These are phyloP conservation scores for Botrytis fabae DNA, from an alignment of 2,329 filamentous ascomycete genomes.

Conservation along the genomic window DNA sequence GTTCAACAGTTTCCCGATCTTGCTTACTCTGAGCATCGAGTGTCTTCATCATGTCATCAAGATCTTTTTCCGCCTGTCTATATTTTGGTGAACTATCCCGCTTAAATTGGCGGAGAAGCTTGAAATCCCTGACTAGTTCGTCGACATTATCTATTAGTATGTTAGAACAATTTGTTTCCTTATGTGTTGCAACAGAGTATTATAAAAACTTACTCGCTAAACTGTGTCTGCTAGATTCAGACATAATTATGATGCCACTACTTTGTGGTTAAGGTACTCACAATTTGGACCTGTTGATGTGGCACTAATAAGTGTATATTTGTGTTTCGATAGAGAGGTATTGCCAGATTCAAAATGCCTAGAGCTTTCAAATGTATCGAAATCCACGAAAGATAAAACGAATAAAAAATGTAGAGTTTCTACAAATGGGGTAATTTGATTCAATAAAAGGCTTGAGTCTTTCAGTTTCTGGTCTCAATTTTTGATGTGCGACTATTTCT, in stretches of 20 bases:
- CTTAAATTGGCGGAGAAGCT: not conserved
- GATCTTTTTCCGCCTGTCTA: not conserved
- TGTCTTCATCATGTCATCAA: not conserved
- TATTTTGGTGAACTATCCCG: too few relatives aligned
- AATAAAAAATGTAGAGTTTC: too few relatives aligned
- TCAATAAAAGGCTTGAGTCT: rapidly evolving
- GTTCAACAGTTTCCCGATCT: not conserved
- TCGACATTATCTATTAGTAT: not conserved
- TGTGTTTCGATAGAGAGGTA: not conserved
- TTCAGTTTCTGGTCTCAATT: not conserved
- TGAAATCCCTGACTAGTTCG: not conserved
- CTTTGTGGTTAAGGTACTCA: not conserved
- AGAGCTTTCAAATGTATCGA: too few relatives aligned
- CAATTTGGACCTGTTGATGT: not conserved
- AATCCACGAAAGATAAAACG: too few relatives aligned
- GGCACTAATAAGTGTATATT: not conserved
- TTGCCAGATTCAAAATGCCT: too few relatives aligned
- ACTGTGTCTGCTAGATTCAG: not conserved
- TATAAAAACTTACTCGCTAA: not conserved
- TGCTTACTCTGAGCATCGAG: rapidly evolving
- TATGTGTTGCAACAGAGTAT: rapidly evolving
- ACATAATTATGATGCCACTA: not conserved
- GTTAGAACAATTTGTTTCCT: not conserved
- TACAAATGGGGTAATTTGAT: rapidly evolving
- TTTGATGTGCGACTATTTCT: not conserved